phyloP scores from a whole-genome alignment of 768 basidiomycete species.

The Termitomyces sp. region DNA sequence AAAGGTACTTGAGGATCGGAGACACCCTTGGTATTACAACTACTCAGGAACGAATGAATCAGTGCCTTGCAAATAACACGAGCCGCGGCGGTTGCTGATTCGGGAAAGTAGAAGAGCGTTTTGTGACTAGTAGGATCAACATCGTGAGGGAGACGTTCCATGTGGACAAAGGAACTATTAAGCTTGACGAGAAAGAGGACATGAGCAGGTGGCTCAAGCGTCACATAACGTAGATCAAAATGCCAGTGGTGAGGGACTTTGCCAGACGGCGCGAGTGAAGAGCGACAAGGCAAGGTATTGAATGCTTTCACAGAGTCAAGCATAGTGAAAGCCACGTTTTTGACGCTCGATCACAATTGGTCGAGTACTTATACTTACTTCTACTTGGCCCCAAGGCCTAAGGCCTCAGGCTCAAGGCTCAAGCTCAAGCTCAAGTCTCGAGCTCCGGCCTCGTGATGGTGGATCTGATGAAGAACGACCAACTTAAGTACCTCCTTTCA shows the following conservation, averaged over 20 bases:
- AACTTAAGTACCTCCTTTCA: background rate
- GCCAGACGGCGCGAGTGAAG: conserved; percentile 14
- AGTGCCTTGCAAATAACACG: conserved; percentile 23
- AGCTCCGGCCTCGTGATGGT: background rate
- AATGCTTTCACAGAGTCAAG: conserved; percentile 15
- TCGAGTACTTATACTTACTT: background rate
- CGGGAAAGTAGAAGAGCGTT: conserved; percentile 26
- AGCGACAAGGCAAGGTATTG: conserved; percentile 20
- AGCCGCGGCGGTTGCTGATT: conserved; percentile 24
- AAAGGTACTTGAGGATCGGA: conserved; percentile 14
- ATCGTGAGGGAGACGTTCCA: conserved; percentile 12
- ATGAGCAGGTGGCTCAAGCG: conserved; percentile 27
- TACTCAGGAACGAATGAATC: conserved; percentile 21
- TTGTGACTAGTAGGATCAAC: background rate
- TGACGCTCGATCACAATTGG: background rate
- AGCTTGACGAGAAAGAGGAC: conserved; percentile 25
- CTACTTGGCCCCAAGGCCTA: too few species aligned
- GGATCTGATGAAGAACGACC: background rate
- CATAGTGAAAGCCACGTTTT: background rate
- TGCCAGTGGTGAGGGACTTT: conserved; percentile 25
- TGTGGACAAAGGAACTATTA: conserved; percentile 19
- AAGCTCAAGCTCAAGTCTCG: too few species aligned
- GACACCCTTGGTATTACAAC: background rate
- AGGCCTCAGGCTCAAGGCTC: too few species aligned
- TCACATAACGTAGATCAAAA: conserved; percentile 30